Conservation (phyloP, 129 eudicot genomes). For the Saussurea involucrata region DNA sequence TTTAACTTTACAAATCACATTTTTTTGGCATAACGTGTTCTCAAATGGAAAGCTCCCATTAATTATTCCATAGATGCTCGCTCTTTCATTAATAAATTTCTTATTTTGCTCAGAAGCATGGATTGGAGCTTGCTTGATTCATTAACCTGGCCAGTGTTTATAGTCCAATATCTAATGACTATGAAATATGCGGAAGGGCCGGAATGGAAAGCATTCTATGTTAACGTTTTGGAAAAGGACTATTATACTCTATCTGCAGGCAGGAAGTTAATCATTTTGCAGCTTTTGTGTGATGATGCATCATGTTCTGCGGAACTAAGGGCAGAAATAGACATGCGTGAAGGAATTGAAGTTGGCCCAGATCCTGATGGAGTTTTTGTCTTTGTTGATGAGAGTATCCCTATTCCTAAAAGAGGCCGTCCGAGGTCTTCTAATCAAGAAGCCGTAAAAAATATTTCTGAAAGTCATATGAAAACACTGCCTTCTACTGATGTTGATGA, state of each 20-base stretch:
- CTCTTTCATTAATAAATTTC: background rate
- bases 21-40: background rate
- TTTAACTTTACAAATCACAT: background rate
- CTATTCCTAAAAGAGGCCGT: constrained; percentile 59
- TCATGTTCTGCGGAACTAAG: constrained; percentile 72
- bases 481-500: constrained; percentile 36
- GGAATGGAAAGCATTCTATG: constrained; percentile 75
- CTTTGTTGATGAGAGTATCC: constrained; percentile 34
- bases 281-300: constrained; percentile 84
- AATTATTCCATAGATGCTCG: background rate
- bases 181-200: constrained; percentile 63
- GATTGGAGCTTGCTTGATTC: constrained; percentile 96
- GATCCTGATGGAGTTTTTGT: constrained; percentile 43
- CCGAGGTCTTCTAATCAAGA: constrained; percentile 45
- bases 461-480: constrained; percentile 23
- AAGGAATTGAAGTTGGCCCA: constrained; percentile 63
- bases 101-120: constrained; percentile 49
- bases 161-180: constrained; percentile 67
- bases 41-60: background rate
- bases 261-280: constrained; percentile 56
- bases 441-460: constrained; percentile 34
- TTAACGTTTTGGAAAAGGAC: constrained; percentile 59
- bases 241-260: constrained; percentile 72
- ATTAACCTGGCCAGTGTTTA: constrained; percentile 85
- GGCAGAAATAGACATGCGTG: constrained; percentile 78